Evolutionary conservation across 1,284 basidiomycete genomes (phyloP), one percentile per base, ranked within the genome.

Genomic region (Inonotus obliquus): DNA sequence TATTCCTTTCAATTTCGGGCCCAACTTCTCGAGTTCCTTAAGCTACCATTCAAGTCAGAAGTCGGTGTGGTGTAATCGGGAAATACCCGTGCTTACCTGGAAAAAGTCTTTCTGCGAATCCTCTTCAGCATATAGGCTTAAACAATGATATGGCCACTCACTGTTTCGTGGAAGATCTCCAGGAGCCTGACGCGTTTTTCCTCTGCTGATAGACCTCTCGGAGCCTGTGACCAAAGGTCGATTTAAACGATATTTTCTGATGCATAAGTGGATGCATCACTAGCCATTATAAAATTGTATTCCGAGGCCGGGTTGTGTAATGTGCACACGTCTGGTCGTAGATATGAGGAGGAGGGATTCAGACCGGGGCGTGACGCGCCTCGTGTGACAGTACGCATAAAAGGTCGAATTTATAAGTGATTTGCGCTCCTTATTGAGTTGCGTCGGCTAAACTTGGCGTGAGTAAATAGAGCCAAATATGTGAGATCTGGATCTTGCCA

Each of bases 151-250:
- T 11, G 17, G n/a, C 25, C 44, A 38, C 81, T 67, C 68, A 91
- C 93, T 11, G 87, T 87, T 73, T 96, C 93, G 70, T 94, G 92
- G 70, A 96, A 94, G 67, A 95, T 89, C 74, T 95, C 92, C 19
- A 95, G 74, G 61, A 96, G 70, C 68, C 87, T 89, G 63, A 86
- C 78, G 67, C 88, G 86, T 71, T 92, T 92, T 71, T 92, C 91
- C 70, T 92, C 91, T 5, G 79, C 82, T 32, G 90, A 91, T 54
- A 92, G 77, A 67, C 90, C 90, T 74, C 87, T 80, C 41, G 89
- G 89, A 60, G 89, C 86, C 88, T 91, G 32, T 38, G 19, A 51
- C 49, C n/a, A 25, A 27, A 14, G 14, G 7, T 25, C 19, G 7
- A 6, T 17, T 11, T 17, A 11, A 14, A 7, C 17, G n/a, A 13